These are phyloP conservation scores for Penicillium griseofulvum DNA, from an alignment of 2,329 filamentous ascomycete species.

Conservation along the genomic window DNA sequence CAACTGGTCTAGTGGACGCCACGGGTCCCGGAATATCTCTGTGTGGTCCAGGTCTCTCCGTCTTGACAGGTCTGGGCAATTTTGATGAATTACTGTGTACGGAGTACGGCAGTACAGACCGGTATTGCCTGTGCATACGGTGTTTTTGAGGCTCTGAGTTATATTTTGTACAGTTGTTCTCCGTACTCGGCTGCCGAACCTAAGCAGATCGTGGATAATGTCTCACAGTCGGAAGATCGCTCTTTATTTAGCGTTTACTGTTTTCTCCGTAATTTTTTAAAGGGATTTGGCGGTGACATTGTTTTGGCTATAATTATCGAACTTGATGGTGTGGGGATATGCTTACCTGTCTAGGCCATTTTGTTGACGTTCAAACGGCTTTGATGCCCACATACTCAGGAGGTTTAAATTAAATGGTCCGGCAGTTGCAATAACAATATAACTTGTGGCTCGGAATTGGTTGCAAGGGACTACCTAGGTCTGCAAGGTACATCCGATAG, in stretches of 20 bases:
- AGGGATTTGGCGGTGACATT: neutral
- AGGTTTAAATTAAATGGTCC: neutral
- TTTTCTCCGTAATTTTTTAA: neutral
- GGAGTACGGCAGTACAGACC: neutral
- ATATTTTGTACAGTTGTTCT: too few species aligned
- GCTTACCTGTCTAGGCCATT: neutral
- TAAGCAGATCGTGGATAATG: neutral
- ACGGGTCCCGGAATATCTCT: conserved; percentile 14
- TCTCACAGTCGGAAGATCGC: conserved; percentile 1
- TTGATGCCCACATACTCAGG: neutral
- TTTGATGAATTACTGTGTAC: neutral
- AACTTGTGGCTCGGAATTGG: neutral
- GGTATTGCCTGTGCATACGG: neutral
- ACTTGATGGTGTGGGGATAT: neutral
- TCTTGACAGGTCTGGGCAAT: conserved; percentile 2
- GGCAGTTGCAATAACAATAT: neutral
- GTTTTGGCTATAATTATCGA: neutral
- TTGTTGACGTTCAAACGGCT: neutral
- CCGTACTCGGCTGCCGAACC: neutral
- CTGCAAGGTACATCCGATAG: conserved; percentile 5
- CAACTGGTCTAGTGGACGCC: conserved; percentile 19
- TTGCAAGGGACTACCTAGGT: conserved; percentile 4
- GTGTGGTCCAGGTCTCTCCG: conserved; percentile 13
- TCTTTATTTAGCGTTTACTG: neutral
- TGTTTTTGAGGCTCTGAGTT: neutral